Conservation (phyloP, 495 filamentous ascomycete genomes). For the Talaromyces thailandensis region DNA sequence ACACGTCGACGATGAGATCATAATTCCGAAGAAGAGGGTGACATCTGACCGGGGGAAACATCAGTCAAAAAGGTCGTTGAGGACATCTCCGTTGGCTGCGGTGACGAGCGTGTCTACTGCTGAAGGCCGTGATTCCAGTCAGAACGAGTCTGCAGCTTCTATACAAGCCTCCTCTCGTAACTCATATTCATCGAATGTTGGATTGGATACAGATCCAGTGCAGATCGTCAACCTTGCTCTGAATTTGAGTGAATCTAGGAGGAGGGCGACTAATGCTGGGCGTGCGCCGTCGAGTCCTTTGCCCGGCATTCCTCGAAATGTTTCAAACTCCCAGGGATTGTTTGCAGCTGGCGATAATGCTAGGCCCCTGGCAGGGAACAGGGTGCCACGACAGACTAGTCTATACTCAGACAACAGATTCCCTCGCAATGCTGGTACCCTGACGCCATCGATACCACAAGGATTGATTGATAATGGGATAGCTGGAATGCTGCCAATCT, state of each 20-base stretch:
- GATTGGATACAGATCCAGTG: conserved; percentile 62
- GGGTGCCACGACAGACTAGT: conserved; percentile 3
- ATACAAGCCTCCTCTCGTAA: conserved; percentile 9
- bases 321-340: not conserved
- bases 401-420: not conserved
- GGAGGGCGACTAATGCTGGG: conserved; percentile 33
- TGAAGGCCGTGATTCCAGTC: not conserved
- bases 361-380: not conserved
- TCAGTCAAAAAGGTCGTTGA: conserved; percentile 18
- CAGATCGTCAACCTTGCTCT: conserved; percentile 88
- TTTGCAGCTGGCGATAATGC: conserved; percentile 1
- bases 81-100: conserved; percentile 10
- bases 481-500: not conserved
- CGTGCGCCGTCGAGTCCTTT: conserved; percentile 15
- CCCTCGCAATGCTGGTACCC: not conserved
- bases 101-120: conserved; percentile 4
- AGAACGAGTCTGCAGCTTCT: conserved; percentile 7
- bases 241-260: conserved; percentile 76
- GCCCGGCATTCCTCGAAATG: not conserved
- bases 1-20: conserved; percentile 22
- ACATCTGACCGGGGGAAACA: conserved; percentile 29
- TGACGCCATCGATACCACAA: not conserved
- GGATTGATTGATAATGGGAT: not conserved
- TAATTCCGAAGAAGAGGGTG: conserved; percentile 23
- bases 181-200: conserved; percentile 12